phyloP scores from a whole-genome alignment of 2,329 filamentous ascomycete genomes.

The Corinectria fuckeliana region DNA sequence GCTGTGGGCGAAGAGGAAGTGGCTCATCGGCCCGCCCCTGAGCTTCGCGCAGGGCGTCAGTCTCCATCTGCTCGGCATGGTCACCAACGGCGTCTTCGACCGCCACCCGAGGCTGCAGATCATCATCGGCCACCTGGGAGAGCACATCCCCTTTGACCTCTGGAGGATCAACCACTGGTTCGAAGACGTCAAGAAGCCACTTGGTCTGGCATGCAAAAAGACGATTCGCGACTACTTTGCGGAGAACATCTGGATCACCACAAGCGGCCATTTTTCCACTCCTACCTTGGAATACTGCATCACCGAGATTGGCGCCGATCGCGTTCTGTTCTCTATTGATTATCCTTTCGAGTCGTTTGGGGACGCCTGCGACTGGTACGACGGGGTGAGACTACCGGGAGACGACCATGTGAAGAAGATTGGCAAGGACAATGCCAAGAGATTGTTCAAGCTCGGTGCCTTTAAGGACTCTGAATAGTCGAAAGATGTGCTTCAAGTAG shows the following conservation, averaged over 20 bases:
- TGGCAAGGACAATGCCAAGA: conserved; percentile 52
- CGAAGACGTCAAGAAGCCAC: conserved; percentile 60
- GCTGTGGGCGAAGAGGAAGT: conserved; percentile 64
- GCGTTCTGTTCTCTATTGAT: conserved; percentile 60
- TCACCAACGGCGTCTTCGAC: conserved; percentile 59
- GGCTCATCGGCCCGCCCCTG: conserved; percentile 65
- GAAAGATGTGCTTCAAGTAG: not conserved
- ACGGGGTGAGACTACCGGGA: conserved; percentile 45
- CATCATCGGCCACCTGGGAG: conserved; percentile 56
- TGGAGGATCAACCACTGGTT: conserved; percentile 62
- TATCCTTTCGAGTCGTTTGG: conserved; percentile 58
- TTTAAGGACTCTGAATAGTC: conserved; percentile 41
- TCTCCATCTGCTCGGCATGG: conserved; percentile 61
- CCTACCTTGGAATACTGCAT: conserved; percentile 57
- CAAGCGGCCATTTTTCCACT: conserved; percentile 62
- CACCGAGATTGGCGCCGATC: conserved; percentile 55
- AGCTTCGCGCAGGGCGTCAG: conserved; percentile 65
- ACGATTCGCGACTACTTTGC: conserved; percentile 60
- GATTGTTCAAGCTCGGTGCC: conserved; percentile 46
- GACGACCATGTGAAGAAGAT: conserved; percentile 47
- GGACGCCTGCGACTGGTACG: conserved; percentile 51
- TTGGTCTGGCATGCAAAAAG: conserved; percentile 55
- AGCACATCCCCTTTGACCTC: conserved; percentile 57
- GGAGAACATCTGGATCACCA: conserved; percentile 63
- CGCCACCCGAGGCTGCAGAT: conserved; percentile 53